Base-by-base conservation (phyloP, 2,329 filamentous ascomycete genomes). In the Fusarium sp. region DNA sequence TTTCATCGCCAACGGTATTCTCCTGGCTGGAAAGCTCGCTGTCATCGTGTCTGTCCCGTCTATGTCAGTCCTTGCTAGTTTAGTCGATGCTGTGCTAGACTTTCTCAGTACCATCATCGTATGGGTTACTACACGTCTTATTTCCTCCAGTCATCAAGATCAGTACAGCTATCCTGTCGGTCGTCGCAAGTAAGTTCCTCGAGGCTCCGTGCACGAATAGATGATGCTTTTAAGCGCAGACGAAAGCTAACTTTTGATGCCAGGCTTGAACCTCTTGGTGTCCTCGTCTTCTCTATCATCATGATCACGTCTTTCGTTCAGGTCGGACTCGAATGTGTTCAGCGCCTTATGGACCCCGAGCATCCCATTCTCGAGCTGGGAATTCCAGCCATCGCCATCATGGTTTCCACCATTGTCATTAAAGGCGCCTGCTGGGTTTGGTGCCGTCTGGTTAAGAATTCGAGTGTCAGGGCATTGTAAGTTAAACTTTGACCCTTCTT, bases 231-330 rank as follows among this genome's bases (percentile, higher is more conserved):
- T 21, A 39, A 14, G 14, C 26, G 24, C 17, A 19, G 39, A 50
- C 5, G 24, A 36, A 44, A 22, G 44, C 73, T 78, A 68, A 78
- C 57, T 6, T 15, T 11, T 51, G 38, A n/a, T 22, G 7, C 19
- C 38, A 87, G 91, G 47, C 84, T 96, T 45, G 93, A 95, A 75
- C 93, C 93, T 3, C 86, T 96, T 7, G 93, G 93, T 28, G 91
- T 96, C 3, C 83, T 96, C 7, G 89, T 95, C 57, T 96, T 95
- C 80, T 92, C 91, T 17, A 87, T 94, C 62, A 92, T 95, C 76
- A 96, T 96, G 92, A 91, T 95, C 67, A 94, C 91, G 0, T 92
- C 91, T 1, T 95, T 96, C 80, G 88, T 89, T 69, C 93, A 96
- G 79, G 92, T 96, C 40, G 88, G 86, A 38, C 83, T 94, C 14